Evolutionary conservation across 2,329 filamentous ascomycete genomes (phyloP), one percentile per base, ranked within the genome.

Genomic region (Alternaria angustiovoidea): DNA sequence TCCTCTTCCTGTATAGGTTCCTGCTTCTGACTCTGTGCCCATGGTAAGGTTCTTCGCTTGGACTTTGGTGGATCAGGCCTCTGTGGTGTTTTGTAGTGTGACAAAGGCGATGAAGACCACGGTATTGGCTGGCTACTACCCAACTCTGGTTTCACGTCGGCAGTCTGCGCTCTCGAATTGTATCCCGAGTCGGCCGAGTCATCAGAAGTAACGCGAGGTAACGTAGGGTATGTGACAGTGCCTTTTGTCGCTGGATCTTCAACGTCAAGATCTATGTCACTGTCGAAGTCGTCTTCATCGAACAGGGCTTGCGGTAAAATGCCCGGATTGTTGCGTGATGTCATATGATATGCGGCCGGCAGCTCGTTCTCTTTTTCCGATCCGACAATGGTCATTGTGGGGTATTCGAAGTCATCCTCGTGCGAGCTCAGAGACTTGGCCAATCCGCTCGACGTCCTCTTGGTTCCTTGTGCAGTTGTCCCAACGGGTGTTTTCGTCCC

Each of bases 231-330:
- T 26, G 67, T 71, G 20, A 83, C 74, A 2, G 75, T 75, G 39
- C 70, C 73, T 65, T 81, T 82, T 2, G 85, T 81, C 1, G 82
- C 78, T 0, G 89, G 87, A 59, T 87, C 84, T 59, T 91, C 85
- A 52, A 88, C 85, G 63, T 93, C 91, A 24, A 96, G 82, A 56
- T 93, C 87, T 20, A 89, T 85, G 68, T 97, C 93, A 73, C 94
- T 91, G 70, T 93, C 92, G 67, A 96, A 95, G 73, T 97, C 94
- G 68, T 94, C 89, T 63, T 93, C 91, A 61, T 88, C 87, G 64
- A 93, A 91, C 28, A 72, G 56, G 5, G 70, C 70, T 4, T 67
- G 57, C 42, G 70, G 61, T 24, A 80, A 75, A 8, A 60, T 57
- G 6, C 62, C 36, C 14, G 59, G 58, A 12, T 69, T 68, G 43